Conservation (phyloP, 768 basidiomycete species). For the Austroboletus festivus region DNA sequence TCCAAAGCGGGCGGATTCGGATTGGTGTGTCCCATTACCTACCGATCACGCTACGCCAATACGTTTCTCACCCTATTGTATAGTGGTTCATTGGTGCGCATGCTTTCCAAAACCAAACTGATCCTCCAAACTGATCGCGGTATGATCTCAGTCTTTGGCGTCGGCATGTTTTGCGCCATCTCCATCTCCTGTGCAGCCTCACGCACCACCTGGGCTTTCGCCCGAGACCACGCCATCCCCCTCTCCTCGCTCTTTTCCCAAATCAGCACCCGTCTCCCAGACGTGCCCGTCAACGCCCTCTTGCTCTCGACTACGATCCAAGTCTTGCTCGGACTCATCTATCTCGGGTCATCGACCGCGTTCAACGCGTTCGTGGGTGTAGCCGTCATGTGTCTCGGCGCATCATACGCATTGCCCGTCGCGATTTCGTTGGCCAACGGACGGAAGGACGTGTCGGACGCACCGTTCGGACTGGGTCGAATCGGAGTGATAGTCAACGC, state of each 20-base stretch:
- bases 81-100: slow-evolving; percentile 43
- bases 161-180: slow-evolving; percentile 60
- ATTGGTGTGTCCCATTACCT: slow-evolving; percentile 37
- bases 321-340: slow-evolving; percentile 58
- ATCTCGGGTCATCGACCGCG: slow-evolving; percentile 57
- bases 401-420: slow-evolving; percentile 63
- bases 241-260: slow-evolving; percentile 46
- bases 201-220: slow-evolving; percentile 69
- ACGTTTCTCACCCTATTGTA: background rate
- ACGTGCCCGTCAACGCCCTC: slow-evolving; percentile 59
- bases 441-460: slow-evolving; percentile 43
- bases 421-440: slow-evolving; percentile 47
- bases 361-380: slow-evolving; percentile 71
- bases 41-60: slow-evolving; percentile 3
- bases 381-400: slow-evolving; percentile 61
- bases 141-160: slow-evolving; percentile 42
- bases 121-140: background rate
- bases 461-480: slow-evolving; percentile 49
- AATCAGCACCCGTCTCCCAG: slow-evolving; percentile 39
- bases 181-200: slow-evolving; percentile 67
- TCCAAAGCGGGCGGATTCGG: slow-evolving; percentile 61
- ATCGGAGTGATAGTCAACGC: slow-evolving; percentile 46
- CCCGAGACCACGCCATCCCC: slow-evolving; percentile 64
- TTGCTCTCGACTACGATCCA: slow-evolving; percentile 57
- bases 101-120: too few relatives aligned